Conservation (phyloP, 306 rosid genomes). For the Bauhinia variegata region DNA sequence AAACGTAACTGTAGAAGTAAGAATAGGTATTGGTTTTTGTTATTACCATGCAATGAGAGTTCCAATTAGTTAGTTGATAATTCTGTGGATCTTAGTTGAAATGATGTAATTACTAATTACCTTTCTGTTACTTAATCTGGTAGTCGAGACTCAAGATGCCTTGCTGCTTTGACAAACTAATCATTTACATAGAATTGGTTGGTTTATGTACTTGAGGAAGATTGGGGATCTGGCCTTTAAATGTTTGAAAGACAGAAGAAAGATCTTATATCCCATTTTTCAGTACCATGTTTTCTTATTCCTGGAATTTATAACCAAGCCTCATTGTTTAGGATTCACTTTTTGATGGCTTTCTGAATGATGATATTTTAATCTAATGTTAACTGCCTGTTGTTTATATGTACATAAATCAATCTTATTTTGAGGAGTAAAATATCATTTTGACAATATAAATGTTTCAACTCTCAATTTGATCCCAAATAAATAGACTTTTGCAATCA, state of each 20-base stretch:
- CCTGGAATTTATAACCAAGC: neutral
- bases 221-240: neutral
- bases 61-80: neutral
- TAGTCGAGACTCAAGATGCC: neutral
- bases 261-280: constrained; percentile 1
- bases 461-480: no score
- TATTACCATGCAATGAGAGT: neutral
- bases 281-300: neutral
- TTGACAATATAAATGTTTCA: no score
- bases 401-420: neutral
- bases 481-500: no score
- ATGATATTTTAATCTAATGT: neutral
- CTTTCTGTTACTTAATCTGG: neutral
- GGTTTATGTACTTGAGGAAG: no score
- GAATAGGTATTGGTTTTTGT: neutral
- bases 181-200: no score
- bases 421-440: no score
- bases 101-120: no score
- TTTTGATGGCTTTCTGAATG: constrained; percentile 4
- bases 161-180: neutral
- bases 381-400: neutral
- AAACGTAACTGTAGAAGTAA: neutral
- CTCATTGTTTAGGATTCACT: neutral
- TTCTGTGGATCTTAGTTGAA: neutral
- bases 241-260: neutral